Evolutionary conservation across 2,329 filamentous ascomycete genomes (phyloP).

Genomic region (Chlorencoelia australis): DNA sequence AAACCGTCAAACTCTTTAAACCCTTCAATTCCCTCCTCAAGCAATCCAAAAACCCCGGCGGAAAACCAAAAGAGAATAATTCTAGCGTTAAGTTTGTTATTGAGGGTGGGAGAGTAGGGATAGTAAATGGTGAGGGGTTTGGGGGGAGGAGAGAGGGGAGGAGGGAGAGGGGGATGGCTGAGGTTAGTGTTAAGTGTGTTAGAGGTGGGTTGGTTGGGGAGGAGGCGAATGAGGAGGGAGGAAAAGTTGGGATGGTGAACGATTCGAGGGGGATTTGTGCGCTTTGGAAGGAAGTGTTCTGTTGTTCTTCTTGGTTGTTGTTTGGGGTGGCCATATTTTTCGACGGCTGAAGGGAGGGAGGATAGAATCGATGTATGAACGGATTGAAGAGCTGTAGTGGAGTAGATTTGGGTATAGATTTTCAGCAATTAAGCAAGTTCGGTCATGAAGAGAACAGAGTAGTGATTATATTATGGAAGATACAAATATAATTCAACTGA

Average conservation of each 20-base stretch:
- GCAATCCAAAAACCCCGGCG: constrained; percentile 31
- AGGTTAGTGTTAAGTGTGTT: constrained; percentile 36
- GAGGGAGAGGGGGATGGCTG: constrained; percentile 37
- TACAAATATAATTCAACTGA: too few species aligned
- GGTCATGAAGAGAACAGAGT: too few species aligned
- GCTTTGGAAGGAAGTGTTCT: too few species aligned
- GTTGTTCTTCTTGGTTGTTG: too few species aligned
- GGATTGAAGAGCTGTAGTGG: too few species aligned
- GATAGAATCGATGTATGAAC: too few species aligned
- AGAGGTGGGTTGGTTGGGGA: constrained; percentile 27
- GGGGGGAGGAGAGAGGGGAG: constrained; percentile 31
- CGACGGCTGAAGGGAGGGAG: too few species aligned
- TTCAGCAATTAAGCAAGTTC: too few species aligned
- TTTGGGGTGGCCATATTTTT: too few species aligned
- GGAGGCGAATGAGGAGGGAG: constrained; percentile 32
- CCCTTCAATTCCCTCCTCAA: constrained; percentile 32
- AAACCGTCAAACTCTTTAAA: constrained; percentile 34
- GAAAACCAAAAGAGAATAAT: constrained; percentile 38
- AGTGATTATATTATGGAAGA: too few species aligned
- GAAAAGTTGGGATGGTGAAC: constrained; percentile 37
- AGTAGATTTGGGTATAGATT: too few species aligned
- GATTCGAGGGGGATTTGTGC: constrained; percentile 36
- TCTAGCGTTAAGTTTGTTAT: constrained; percentile 37
- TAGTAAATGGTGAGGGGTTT: constrained; percentile 25
- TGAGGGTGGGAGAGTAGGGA: constrained; percentile 30